Conservation (phyloP, 345 rosid species). For the Capsella bursapastoris region DNA sequence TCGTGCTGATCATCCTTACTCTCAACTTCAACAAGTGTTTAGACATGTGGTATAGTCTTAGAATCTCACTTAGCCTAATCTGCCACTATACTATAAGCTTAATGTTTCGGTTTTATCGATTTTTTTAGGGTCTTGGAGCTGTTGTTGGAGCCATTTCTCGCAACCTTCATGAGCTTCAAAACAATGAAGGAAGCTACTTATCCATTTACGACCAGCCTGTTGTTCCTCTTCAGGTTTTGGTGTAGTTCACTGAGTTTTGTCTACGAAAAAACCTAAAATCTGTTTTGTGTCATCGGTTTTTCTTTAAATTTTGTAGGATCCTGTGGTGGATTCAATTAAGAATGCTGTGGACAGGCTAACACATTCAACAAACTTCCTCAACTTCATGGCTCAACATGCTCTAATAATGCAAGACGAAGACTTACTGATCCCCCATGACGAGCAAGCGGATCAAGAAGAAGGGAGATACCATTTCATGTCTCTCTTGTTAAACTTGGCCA, state of each 20-base stretch:
- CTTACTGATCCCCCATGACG: conserved; percentile 68
- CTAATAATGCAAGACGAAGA: conserved; percentile 92
- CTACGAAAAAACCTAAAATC: background rate
- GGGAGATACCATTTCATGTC: conserved; percentile 85
- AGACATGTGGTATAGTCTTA: conserved; percentile 84
- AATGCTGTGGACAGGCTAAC: conserved; percentile 89
- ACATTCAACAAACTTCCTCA: conserved; percentile 84
- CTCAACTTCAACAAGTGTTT: conserved; percentile 94
- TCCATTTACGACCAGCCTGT: conserved; percentile 90
- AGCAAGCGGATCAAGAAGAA: conserved; percentile 56
- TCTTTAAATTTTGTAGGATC: conserved; percentile 54
- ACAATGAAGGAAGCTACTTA: conserved; percentile 86
- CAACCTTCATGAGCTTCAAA: conserved; percentile 95
- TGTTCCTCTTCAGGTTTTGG: conserved; percentile 73
- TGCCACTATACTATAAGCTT: background rate
- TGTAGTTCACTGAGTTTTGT: background rate
- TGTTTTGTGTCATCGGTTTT: conserved; percentile 15
- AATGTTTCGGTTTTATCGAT: conserved; percentile 4
- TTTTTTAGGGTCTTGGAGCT: conserved; percentile 87
- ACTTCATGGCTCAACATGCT: conserved; percentile 93
- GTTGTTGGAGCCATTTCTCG: conserved; percentile 97
- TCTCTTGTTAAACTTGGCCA: conserved; percentile 77
- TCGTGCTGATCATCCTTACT: conserved; percentile 96
- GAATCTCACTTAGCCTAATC: background rate
- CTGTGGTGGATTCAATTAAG: conserved; percentile 79